These are phyloP conservation scores for Ascochyta fabae DNA, from an alignment of 2,329 filamentous ascomycete species.

Conservation along the genomic window DNA sequence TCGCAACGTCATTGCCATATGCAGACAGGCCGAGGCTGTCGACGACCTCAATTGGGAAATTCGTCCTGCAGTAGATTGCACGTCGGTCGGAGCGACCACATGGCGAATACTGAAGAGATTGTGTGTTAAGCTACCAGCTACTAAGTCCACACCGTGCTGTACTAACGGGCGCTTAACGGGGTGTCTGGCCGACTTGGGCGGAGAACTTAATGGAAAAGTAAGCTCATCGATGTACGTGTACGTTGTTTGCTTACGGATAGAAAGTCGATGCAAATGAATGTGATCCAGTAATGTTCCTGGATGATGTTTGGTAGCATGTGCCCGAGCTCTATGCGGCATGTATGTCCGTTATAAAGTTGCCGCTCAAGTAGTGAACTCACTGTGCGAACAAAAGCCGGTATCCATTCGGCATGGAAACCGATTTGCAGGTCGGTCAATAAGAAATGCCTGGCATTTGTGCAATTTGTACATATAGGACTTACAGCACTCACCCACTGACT, in stretches of 20 bases:
- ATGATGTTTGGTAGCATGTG: background rate
- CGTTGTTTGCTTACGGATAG: background rate
- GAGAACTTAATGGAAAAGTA: constrained; percentile 9
- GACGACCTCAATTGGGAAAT: background rate
- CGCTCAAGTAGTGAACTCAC: background rate
- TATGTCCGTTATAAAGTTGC: background rate
- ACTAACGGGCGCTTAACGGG: background rate
- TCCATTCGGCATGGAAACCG: background rate
- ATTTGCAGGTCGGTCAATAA: background rate
- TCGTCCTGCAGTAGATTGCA: constrained; percentile 10
- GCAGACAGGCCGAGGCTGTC: constrained; percentile 2
- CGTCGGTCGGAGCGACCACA: background rate
- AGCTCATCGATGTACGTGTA: background rate
- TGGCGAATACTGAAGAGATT: background rate
- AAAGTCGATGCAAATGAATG: background rate
- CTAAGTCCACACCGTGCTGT: constrained; percentile 3
- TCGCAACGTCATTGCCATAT: background rate
- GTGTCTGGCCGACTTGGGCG: background rate
- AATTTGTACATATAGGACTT: too few species aligned
- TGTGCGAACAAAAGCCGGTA: background rate
- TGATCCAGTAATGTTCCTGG: background rate
- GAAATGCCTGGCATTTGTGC: background rate
- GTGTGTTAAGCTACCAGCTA: background rate
- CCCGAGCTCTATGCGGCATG: background rate
- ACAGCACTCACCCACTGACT: too few species aligned